Evolutionary conservation across 2,329 filamentous ascomycete species (phyloP).

Genomic region (Penicillium italicum): DNA sequence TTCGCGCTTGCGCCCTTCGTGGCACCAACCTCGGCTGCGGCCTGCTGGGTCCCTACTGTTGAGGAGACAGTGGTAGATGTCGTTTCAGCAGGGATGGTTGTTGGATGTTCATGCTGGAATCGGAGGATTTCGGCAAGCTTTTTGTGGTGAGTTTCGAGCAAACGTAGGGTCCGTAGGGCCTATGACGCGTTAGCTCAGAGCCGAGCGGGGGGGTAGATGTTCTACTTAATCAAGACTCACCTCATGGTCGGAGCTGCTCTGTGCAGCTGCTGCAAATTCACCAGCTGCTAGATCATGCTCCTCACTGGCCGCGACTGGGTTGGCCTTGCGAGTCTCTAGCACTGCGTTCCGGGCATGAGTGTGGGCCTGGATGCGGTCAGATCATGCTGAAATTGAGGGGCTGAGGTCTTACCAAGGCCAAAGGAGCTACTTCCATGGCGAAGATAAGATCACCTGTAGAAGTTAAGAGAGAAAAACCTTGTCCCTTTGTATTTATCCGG

Average conservation of each 20-base stretch:
- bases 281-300: constrained; percentile 85
- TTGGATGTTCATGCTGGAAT: constrained; percentile 58
- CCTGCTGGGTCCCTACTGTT: constrained; percentile 15
- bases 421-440: constrained; percentile 65
- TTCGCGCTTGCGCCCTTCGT: constrained; percentile 23
- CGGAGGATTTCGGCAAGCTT: constrained; percentile 78
- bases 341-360: constrained; percentile 84
- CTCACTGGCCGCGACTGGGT: constrained; percentile 77
- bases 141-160: constrained; percentile 85
- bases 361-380: constrained; percentile 60
- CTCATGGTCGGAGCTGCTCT: constrained; percentile 61
- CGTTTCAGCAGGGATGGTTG: constrained; percentile 18
- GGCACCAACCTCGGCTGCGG: constrained; percentile 17
- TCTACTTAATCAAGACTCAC: constrained; percentile 33
- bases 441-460: not conserved
- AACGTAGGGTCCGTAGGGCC: constrained; percentile 75
- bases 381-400: not conserved
- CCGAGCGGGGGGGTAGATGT: not conserved
- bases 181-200: constrained; percentile 7
- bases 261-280: constrained; percentile 81
- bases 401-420: constrained; percentile 55
- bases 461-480: not conserved
- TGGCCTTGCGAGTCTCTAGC: constrained; percentile 61
- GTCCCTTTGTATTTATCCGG: not conserved
- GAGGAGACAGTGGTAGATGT: constrained; percentile 7